Base-by-base conservation (phyloP, 2,329 filamentous ascomycete genomes). In the Erysiphe neolycopersici region DNA sequence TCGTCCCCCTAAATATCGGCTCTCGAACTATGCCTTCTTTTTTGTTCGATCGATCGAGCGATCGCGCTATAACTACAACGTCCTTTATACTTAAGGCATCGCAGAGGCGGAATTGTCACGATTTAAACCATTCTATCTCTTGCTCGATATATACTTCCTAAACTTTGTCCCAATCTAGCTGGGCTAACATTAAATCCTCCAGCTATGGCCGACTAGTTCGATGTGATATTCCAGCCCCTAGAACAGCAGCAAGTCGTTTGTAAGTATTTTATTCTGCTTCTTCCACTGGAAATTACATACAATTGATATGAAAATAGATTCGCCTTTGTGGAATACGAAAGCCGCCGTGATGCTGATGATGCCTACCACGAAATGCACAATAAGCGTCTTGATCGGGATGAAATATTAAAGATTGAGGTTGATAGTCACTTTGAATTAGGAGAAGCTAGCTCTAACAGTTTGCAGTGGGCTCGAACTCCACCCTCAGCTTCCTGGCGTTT, bases 341-440 rank as follows among this genome's bases (percentile, higher is more conserved):
- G 85, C 61, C 82, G 87, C 55, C 85, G 89, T 54, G 89, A 98
- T 68, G 85, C 89, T 50, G 89, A 98, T 61, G 89, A 98, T 65
- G 89, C 89, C 41, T 98, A 98, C 60, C 83, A 98, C 61, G 89
- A 98, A 66, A 98, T 98, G 89, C 89, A 98, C 60, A 95, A 95
- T 68, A 94, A 94, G 73, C 83, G 87, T 52, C 84, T 98, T 54
- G 85, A 84, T 41, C 79, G 87, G 37, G 89, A 98, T 58, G 89
- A 98, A 56, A 66, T 93, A 47, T 61, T 98, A 64, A 98, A 98
- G 67, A 95, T 98, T 52, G 89, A 98, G 73, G 89, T 93, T 64
- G 52, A 71, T 53, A 38, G 31, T 33, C 30, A 19, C n/a, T 42
- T 43, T 39, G 18, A 30, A 31, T 29, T 44, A 2, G 5, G 16